Evolutionary conservation across 2,329 filamentous ascomycete species (phyloP), one percentile per base, ranked within the genome.

Genomic region (Colletotrichum lupini): DNA sequence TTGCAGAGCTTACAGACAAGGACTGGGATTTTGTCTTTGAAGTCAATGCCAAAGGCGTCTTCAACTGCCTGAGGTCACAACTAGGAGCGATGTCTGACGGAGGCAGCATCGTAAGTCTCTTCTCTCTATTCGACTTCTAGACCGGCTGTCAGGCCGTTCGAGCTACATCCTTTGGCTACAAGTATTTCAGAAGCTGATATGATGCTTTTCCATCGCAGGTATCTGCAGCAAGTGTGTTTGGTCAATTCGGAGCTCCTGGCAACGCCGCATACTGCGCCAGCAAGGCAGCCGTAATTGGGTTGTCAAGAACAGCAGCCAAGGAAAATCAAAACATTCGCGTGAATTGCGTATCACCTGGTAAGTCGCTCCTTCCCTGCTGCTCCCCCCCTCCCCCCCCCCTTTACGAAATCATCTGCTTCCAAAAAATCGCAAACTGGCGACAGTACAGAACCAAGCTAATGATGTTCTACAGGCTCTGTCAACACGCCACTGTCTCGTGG

Each of bases 201-300:
- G 7, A 22, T n/a, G 19, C 19, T 22, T 9, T 49, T 32, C 3
- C 4, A n/a, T 49, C 4, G 8, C 0, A 49, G 42, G 42, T 49
- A 49, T 49, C 42, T 49, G 42, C 42, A 19, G 42, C 42, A 1
- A 49, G 42, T 49, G 42, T 49, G 5, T 49, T 49, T 19, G 42
- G 42, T n/a, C 42, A 49, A 4, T 49, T 49, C 5, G 42, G 42
- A 1, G 42, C 42, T 49, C 42, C 42, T 49, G 42, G 42, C 30
- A 77, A 82, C 58, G 80, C 75, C 7, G 80, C 81, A 28, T 83
- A 83, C 72, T 79, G 79, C 30, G 80, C 81, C 8, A 83, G 82
- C 76, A 83, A 83, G 72, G 79, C 81, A 72, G 82, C 79, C 9
- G 78, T 83, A 30, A 68, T 83, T 19, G 81, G 81, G 3, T 69